Percentiles rank a stretch among this genome's conserved stretches.
These are phyloP conservation scores for Lasiosphaeria hispida DNA, from an alignment of 495 filamentous ascomycete genomes.

Conservation along the genomic window DNA sequence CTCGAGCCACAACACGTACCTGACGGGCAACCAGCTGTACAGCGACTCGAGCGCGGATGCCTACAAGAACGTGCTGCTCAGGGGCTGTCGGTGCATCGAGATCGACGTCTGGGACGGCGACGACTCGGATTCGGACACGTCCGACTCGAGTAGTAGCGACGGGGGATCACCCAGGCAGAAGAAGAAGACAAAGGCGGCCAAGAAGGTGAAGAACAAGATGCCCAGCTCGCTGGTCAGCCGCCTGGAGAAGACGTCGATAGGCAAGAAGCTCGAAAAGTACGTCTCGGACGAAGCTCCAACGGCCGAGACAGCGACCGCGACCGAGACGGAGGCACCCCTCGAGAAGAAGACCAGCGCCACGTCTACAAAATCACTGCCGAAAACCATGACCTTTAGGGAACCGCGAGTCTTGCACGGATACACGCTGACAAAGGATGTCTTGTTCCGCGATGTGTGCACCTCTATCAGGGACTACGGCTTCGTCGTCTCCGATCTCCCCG, in stretches of 20 bases:
- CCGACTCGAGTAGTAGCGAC: conserved; percentile 27
- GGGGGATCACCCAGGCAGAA: conserved; percentile 25
- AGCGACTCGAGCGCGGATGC: conserved; percentile 76
- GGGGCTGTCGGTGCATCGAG: conserved; percentile 90
- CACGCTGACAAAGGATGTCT: conserved; percentile 82
- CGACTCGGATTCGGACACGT: conserved; percentile 43
- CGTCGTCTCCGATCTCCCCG: conserved; percentile 64
- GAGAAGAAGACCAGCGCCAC: conserved; percentile 26
- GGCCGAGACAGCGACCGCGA: conserved; percentile 34
- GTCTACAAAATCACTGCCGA: conserved; percentile 11
- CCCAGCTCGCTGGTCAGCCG: conserved; percentile 36
- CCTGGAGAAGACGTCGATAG: conserved; percentile 39
- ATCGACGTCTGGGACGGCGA: conserved; percentile 96
- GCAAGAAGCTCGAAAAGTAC: conserved; percentile 37
- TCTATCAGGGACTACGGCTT: conserved; percentile 80
- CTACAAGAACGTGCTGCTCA: conserved; percentile 77
- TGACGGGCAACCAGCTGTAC: conserved; percentile 88
- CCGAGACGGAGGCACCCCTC: conserved; percentile 13
- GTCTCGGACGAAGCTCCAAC: conserved; percentile 22
- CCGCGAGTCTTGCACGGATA: conserved; percentile 84
- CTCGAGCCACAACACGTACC: conserved; percentile 92
- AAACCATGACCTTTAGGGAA: conserved; percentile 44
- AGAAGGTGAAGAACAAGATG: conserved; percentile 36
- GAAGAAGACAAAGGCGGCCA: conserved; percentile 23
- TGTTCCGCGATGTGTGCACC: conserved; percentile 79